Evolutionary conservation across 2,329 filamentous ascomycete species (phyloP).

Genomic region (Fusarium foetens): DNA sequence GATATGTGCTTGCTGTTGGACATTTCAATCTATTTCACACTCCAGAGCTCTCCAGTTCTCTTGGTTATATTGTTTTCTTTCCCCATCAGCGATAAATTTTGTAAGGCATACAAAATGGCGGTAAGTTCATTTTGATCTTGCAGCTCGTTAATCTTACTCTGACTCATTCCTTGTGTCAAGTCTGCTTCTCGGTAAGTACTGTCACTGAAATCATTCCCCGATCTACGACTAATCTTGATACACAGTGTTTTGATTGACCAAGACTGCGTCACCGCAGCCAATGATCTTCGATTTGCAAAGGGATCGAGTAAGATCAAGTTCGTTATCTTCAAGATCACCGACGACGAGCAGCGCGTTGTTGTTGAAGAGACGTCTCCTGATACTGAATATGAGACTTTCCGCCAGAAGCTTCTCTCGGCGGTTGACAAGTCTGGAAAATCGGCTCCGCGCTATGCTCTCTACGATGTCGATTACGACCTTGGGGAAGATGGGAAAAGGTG

Average conservation of each 20-base stretch:
- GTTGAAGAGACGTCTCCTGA: conserved; percentile 24
- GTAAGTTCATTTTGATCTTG: background rate
- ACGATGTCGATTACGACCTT: conserved; percentile 34
- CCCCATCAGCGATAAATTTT: background rate
- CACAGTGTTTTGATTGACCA: conserved; percentile 23
- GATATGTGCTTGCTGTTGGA: background rate
- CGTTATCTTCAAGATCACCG: conserved; percentile 31
- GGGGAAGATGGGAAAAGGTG: conserved; percentile 34
- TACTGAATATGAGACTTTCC: conserved; percentile 26
- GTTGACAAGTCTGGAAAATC: conserved; percentile 14
- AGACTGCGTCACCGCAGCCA: conserved; percentile 26
- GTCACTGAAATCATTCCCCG: fast-evolving
- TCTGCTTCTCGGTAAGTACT: conserved; percentile 15
- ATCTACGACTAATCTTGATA: background rate
- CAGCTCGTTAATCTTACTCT: fast-evolving
- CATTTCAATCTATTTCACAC: background rate
- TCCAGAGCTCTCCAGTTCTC: background rate
- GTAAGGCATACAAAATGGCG: background rate
- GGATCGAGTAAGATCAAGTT: conserved; percentile 20
- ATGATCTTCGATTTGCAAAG: conserved; percentile 13
- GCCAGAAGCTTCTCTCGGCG: conserved; percentile 17
- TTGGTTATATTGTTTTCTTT: background rate
- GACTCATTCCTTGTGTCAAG: background rate
- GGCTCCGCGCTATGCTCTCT: conserved; percentile 31
- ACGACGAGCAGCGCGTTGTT: conserved; percentile 19